Conservation (phyloP, 192 early-diverging fungal genomes). For the Phlyctochytrium bullatum region DNA sequence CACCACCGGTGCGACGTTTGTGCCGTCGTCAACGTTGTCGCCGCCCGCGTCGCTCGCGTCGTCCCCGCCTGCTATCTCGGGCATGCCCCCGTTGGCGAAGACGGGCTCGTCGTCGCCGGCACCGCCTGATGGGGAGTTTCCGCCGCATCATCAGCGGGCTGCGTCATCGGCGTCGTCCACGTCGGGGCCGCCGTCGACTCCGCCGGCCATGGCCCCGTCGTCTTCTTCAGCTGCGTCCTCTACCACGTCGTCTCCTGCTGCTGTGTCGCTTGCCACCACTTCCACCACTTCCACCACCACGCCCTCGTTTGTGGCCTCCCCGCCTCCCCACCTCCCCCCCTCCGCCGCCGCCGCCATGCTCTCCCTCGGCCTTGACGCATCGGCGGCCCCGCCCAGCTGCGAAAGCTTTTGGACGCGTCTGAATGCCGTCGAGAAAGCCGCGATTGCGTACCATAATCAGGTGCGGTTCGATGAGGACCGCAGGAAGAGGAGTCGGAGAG, state of each 20-base stretch:
- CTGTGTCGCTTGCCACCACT: constrained; percentile 6
- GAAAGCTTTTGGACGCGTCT: background rate
- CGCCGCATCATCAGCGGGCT: background rate
- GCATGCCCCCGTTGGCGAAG: background rate
- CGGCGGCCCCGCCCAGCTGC: too few relatives aligned
- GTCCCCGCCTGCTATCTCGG: too few relatives aligned
- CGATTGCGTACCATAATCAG: background rate
- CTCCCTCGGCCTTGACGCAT: too few relatives aligned
- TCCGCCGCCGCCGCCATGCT: too few relatives aligned
- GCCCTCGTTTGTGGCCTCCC: too few relatives aligned
- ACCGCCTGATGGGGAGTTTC: background rate
- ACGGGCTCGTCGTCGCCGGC: background rate
- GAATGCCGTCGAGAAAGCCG: background rate
- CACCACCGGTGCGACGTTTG: background rate
- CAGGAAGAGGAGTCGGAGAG: background rate
- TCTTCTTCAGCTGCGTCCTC: background rate
- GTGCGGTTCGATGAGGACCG: background rate
- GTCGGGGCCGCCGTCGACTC: background rate
- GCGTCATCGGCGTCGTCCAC: background rate
- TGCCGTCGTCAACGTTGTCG: background rate
- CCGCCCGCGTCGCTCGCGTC: constrained; percentile 1
- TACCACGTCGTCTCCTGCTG: constrained; percentile 7
- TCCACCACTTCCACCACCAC: background rate
- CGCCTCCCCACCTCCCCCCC: constrained; percentile 1
- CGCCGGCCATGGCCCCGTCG: background rate